A percentile compares a stretch with the other conserved stretches of the same genome.
These are phyloP conservation scores for Cyclotella kingstonii DNA, from an alignment of 108 stramenopile species.

Conservation along the genomic window DNA sequence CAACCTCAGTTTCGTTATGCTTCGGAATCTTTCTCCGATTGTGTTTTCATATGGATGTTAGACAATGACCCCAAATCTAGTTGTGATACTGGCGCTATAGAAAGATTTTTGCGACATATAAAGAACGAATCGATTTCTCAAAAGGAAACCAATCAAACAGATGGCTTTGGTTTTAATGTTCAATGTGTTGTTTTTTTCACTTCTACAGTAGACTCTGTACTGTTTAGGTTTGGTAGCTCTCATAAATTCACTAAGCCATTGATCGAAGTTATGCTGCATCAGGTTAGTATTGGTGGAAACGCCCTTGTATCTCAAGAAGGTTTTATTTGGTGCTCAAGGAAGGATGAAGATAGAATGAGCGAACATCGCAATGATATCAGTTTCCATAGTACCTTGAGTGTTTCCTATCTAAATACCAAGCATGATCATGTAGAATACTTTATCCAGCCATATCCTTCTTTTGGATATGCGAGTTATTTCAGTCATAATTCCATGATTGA, in stretches of 20 bases:
- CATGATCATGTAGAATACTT: conserved; percentile 16
- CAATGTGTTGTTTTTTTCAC: conserved; percentile 18
- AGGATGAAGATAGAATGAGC: background rate
- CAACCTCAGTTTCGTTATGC: conserved; percentile 25
- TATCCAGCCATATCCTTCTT: conserved; percentile 9
- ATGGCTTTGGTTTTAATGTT: background rate
- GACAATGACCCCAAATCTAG: conserved; percentile 20
- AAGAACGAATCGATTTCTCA: conserved; percentile 3
- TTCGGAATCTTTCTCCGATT: background rate
- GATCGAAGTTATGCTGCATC: conserved; percentile 17
- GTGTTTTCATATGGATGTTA: conserved; percentile 24
- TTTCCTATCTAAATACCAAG: conserved; percentile 22
- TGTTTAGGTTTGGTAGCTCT: conserved; percentile 26
- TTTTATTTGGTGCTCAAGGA: conserved; percentile 1
- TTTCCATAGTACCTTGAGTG: conserved; percentile 11
- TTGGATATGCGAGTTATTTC: conserved; percentile 4
- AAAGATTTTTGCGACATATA: conserved; percentile 18
- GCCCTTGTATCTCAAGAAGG: conserved; percentile 19
- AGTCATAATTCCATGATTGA: background rate
- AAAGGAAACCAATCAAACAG: background rate
- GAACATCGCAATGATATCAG: conserved; percentile 5
- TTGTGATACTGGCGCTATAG: conserved; percentile 8
- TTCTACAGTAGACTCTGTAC: conserved; percentile 17
- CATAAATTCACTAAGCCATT: conserved; percentile 19
- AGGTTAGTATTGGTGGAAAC: conserved; percentile 14